These are phyloP conservation scores for Rhododendron kiyosumense DNA, from an alignment of 148 eudicot genomes.

Conservation along the genomic window DNA sequence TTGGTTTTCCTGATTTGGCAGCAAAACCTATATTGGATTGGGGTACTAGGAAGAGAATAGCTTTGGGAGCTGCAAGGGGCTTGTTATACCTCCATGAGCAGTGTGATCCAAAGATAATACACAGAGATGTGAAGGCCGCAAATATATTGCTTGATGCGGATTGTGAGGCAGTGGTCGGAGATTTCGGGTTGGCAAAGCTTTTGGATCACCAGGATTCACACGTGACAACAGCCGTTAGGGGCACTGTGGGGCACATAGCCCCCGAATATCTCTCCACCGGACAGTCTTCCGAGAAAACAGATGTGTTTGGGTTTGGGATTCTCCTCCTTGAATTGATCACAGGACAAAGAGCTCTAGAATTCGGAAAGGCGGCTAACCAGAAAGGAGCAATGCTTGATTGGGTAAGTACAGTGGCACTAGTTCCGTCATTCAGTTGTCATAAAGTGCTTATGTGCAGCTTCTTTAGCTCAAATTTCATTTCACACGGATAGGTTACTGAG, in stretches of 20 bases:
- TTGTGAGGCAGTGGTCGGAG: slow-evolving; percentile 72
- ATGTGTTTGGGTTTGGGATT: slow-evolving; percentile 74
- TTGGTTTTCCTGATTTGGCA: slow-evolving; percentile 13
- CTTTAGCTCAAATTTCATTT: background rate
- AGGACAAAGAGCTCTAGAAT: slow-evolving; percentile 74
- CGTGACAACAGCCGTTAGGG: slow-evolving; percentile 67
- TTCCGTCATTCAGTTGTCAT: too few relatives aligned
- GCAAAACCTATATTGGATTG: slow-evolving; percentile 64
- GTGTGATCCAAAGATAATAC: slow-evolving; percentile 72
- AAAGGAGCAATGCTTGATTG: slow-evolving; percentile 79
- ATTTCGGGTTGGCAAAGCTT: slow-evolving; percentile 73
- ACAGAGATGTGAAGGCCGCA: slow-evolving; percentile 74
- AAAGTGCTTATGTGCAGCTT: background rate
- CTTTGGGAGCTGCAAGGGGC: slow-evolving; percentile 65
- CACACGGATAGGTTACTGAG: background rate
- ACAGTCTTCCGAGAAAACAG: slow-evolving; percentile 68
- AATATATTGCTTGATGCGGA: slow-evolving; percentile 59
- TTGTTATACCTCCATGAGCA: slow-evolving; percentile 68
- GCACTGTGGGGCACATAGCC: slow-evolving; percentile 73
- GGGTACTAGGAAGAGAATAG: slow-evolving; percentile 52
- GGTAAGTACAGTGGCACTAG: slow-evolving; percentile 31
- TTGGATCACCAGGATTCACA: slow-evolving; percentile 62
- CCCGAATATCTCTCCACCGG: slow-evolving; percentile 73
- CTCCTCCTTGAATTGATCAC: slow-evolving; percentile 70
- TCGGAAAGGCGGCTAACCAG: slow-evolving; percentile 69